A percentile compares a stretch with the other conserved stretches of the same genome.
phyloP scores from a whole-genome alignment of 192 early-diverging fungal genomes.

The Chytriomyces sp. region DNA sequence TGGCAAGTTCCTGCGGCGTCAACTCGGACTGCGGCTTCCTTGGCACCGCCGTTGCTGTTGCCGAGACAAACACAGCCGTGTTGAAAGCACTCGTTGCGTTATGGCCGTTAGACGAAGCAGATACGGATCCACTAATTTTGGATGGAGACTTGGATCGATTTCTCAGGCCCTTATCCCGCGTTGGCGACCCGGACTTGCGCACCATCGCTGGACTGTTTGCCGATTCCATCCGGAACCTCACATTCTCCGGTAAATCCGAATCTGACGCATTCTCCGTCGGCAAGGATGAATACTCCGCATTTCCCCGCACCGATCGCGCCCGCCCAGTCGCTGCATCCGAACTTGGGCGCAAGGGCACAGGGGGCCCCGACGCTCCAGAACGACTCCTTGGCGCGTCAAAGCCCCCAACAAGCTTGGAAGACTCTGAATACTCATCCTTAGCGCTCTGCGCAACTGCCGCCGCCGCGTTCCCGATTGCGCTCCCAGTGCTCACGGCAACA shows the following conservation, averaged over 20 bases:
- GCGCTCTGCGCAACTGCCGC: neutral
- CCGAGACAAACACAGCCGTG: neutral
- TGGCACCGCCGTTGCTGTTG: neutral
- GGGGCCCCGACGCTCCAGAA: neutral
- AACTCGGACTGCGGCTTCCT: slow-evolving; percentile 15
- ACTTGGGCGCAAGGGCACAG: too few relatives aligned
- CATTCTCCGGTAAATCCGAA: neutral
- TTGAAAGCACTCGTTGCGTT: neutral
- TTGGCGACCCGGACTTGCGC: neutral
- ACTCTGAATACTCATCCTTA: slow-evolving; percentile 1
- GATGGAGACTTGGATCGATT: neutral
- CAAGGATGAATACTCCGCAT: neutral
- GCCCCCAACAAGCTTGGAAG: neutral
- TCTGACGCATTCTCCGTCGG: neutral
- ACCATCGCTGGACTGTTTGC: neutral
- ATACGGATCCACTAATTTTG: neutral
- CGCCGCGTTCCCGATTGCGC: slow-evolving; percentile 9
- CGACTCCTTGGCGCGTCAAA: neutral
- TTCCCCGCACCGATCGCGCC: neutral
- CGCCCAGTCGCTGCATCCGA: neutral
- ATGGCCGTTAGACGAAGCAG: neutral
- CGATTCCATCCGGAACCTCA: neutral
- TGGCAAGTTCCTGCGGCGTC: slow-evolving; percentile 38
- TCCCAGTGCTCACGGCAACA: slow-evolving; percentile 33
- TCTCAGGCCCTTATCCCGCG: neutral